Percentiles rank a stretch among this genome's conserved stretches.
Conservation (phyloP, 2,329 filamentous ascomycete genomes). For the Arthrobotrys pseudoclavata region DNA sequence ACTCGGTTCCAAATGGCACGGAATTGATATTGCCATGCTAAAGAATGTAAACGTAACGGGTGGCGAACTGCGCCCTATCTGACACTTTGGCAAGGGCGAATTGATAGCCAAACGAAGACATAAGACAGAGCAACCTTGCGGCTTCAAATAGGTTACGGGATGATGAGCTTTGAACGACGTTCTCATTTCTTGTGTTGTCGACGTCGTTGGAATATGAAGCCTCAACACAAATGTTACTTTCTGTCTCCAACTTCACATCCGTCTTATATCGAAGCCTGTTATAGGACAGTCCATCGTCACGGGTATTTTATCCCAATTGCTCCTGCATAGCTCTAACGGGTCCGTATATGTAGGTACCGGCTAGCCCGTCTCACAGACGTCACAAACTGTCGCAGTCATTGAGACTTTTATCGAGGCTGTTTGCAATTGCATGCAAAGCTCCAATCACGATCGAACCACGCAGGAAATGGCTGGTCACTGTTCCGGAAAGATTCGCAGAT, state of each 20-base stretch:
- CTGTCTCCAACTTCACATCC: background rate
- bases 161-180: conserved; percentile 14
- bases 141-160: conserved; percentile 5
- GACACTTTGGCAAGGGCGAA: background rate
- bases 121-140: conserved; percentile 10
- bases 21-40: background rate
- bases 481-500: conserved; percentile 43
- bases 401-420: conserved; percentile 36
- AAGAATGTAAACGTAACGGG: conserved; percentile 6
- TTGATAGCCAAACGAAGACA: conserved; percentile 2
- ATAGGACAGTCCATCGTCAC: conserved; percentile 31
- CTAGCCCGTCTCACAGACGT: conserved; percentile 1
- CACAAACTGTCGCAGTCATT: conserved; percentile 37
- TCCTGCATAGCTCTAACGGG: conserved; percentile 27
- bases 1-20: background rate
- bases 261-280: background rate
- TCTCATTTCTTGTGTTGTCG: conserved; percentile 36
- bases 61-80: background rate
- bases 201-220: conserved; percentile 42
- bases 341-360: conserved; percentile 21
- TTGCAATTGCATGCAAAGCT: conserved; percentile 19
- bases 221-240: background rate
- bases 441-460: conserved; percentile 31
- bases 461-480: conserved; percentile 20
- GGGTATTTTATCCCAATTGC: conserved; percentile 22